Evolutionary conservation across 1,284 basidiomycete genomes (phyloP).

Genomic region (Cronartium ribicola): DNA sequence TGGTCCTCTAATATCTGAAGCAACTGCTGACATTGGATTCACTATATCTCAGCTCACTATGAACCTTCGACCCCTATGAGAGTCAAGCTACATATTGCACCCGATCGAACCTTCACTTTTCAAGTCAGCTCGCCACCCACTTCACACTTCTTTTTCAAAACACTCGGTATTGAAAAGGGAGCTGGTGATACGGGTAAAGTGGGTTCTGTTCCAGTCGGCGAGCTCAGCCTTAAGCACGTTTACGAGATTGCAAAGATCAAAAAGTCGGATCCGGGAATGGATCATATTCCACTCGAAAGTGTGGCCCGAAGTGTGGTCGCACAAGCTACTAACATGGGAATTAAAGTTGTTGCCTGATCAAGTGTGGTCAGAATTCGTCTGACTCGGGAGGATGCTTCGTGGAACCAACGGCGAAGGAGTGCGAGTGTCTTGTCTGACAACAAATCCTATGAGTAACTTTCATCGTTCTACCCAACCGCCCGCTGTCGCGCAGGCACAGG

Average conservation of each 20-base stretch:
- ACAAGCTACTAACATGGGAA: constrained; percentile 74
- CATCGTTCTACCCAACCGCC: no score
- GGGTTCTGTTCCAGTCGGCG: constrained; percentile 70
- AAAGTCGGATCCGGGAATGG: constrained; percentile 78
- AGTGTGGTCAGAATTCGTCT: background rate
- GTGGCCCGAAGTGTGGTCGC: constrained; percentile 82
- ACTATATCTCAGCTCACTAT: constrained; percentile 66
- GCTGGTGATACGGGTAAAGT: constrained; percentile 43
- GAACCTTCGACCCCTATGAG: constrained; percentile 82
- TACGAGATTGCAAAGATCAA: constrained; percentile 99
- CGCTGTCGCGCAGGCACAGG: no score
- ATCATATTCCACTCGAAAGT: constrained; percentile 73
- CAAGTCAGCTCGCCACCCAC: constrained; percentile 84
- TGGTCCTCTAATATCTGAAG: background rate
- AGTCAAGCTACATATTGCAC: constrained; percentile 83
- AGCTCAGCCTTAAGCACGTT: constrained; percentile 89
- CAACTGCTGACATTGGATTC: constrained; percentile 58
- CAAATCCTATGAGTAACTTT: no score
- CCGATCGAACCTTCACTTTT: constrained; percentile 93
- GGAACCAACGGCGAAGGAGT: no score
- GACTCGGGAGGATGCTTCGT: no score
- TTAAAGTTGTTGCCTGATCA: constrained; percentile 72
- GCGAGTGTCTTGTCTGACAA: no score
- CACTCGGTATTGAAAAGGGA: constrained; percentile 85
- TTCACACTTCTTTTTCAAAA: constrained; percentile 83